phyloP scores from a whole-genome alignment of 768 basidiomycete species.

The Albatrellus ellisii region DNA sequence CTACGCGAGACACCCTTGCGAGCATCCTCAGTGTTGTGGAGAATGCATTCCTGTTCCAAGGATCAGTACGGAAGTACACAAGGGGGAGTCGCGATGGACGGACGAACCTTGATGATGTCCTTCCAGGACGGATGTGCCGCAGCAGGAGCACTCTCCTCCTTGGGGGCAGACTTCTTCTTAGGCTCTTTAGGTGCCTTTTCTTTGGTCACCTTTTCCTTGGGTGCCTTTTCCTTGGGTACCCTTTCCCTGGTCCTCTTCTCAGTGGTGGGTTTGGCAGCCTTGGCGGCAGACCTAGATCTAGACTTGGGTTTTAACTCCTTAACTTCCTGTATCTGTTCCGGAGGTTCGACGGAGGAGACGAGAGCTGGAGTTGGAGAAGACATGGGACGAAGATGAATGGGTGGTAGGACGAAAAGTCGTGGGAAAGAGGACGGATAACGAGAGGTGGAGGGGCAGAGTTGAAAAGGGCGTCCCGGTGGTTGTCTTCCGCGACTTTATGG shows the following conservation, averaged over 20 bases:
- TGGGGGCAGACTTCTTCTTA: slow-evolving; percentile 9
- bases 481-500: slow-evolving; percentile 11
- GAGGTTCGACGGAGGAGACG: not conserved
- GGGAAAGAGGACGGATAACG: not conserved
- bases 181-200: not conserved
- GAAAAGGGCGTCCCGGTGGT: slow-evolving; percentile 1
- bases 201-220: slow-evolving; percentile 11
- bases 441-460: slow-evolving; percentile 4
- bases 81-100: not conserved
- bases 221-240: slow-evolving; percentile 8
- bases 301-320: slow-evolving; percentile 5
- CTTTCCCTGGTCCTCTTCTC: slow-evolving; percentile 10
- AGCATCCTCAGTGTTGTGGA: slow-evolving; percentile 45
- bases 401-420: not conserved
- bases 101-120: slow-evolving; percentile 24
- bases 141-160: slow-evolving; percentile 7
- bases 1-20: slow-evolving; percentile 65
- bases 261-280: slow-evolving; percentile 6
- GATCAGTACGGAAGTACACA: not conserved
- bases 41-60: slow-evolving; percentile 54
- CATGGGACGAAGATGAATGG: slow-evolving; percentile 3
- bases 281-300: slow-evolving; percentile 8
- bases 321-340: not conserved
- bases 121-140: slow-evolving; percentile 24
- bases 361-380: not conserved